Evolutionary conservation across 768 basidiomycete genomes (phyloP).

Genomic region (Termitomyces sp.): DNA sequence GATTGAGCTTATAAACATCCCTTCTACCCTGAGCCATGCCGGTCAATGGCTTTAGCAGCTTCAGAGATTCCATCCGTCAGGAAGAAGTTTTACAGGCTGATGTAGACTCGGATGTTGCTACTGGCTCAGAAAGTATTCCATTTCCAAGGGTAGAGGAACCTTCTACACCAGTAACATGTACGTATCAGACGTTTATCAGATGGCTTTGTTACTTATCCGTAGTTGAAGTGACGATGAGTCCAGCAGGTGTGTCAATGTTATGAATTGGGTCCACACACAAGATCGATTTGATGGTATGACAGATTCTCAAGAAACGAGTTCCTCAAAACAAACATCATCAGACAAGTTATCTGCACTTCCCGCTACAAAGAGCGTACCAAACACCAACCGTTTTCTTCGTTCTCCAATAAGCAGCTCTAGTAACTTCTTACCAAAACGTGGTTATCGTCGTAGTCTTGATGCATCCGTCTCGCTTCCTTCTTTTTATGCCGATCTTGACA

Average conservation of each 20-base stretch:
- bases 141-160: conserved; percentile 1
- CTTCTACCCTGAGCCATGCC: neutral
- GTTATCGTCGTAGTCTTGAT: conserved; percentile 36
- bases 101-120: neutral
- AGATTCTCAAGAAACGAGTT: conserved; percentile 30
- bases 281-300: neutral
- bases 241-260: neutral
- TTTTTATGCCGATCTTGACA: conserved; percentile 23
- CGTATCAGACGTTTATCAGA: neutral
- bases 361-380: conserved; percentile 23
- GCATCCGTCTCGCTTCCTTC: conserved; percentile 37
- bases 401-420: conserved; percentile 26
- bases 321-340: conserved; percentile 44
- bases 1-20: neutral
- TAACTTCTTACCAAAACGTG: conserved; percentile 19
- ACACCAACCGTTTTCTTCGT: conserved; percentile 26
- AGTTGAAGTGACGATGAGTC: neutral
- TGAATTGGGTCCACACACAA: neutral
- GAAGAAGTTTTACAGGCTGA: neutral
- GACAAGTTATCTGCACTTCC: conserved; percentile 41
- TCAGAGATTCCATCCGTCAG: neutral
- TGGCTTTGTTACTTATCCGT: neutral
- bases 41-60: neutral
- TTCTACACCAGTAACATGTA: conserved; percentile 1
- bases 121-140: neutral